These are phyloP conservation scores for Fusarium continuum DNA, from an alignment of 2,329 filamentous ascomycete species.

Conservation along the genomic window DNA sequence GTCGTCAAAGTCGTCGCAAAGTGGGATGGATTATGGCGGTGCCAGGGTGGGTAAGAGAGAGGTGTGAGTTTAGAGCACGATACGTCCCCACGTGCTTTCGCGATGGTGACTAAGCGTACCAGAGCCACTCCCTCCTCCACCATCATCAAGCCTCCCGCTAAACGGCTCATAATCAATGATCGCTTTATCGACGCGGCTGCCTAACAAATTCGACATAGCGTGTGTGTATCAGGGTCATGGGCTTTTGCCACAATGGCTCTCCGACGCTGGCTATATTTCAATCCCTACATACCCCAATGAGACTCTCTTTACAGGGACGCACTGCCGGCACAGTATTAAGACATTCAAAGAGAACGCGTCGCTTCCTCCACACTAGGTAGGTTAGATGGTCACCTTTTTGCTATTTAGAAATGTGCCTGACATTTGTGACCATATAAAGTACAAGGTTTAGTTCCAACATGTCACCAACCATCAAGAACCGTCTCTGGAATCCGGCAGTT, in stretches of 20 bases:
- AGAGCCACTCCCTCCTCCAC: neutral
- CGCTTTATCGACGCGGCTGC: conserved; percentile 46
- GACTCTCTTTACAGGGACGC: conserved; percentile 18
- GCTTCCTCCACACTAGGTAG: conserved; percentile 29
- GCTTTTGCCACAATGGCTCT: conserved; percentile 39
- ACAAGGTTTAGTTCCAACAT: conserved; percentile 28
- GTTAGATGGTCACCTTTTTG: neutral
- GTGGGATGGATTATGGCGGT: conserved; percentile 40
- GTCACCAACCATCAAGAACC: conserved; percentile 26
- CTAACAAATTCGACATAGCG: conserved; percentile 36
- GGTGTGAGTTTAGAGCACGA: conserved; percentile 34
- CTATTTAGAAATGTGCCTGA: conserved; percentile 23
- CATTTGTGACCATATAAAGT: neutral
- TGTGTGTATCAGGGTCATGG: conserved; percentile 36
- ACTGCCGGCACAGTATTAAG: conserved; percentile 46
- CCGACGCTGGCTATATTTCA: conserved; percentile 28
- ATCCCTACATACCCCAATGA: conserved; percentile 35
- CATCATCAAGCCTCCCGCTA: conserved; percentile 15
- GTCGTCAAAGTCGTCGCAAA: conserved; percentile 39
- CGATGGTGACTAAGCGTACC: conserved; percentile 49
- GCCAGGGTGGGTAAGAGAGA: conserved; percentile 20
- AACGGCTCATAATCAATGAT: conserved; percentile 27
- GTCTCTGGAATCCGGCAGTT: conserved; percentile 44
- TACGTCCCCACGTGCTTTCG: conserved; percentile 49
- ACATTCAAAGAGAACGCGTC: conserved; percentile 28